These are phyloP conservation scores for Trichophyton simii DNA, from an alignment of 2,329 filamentous ascomycete genomes.

Conservation along the genomic window DNA sequence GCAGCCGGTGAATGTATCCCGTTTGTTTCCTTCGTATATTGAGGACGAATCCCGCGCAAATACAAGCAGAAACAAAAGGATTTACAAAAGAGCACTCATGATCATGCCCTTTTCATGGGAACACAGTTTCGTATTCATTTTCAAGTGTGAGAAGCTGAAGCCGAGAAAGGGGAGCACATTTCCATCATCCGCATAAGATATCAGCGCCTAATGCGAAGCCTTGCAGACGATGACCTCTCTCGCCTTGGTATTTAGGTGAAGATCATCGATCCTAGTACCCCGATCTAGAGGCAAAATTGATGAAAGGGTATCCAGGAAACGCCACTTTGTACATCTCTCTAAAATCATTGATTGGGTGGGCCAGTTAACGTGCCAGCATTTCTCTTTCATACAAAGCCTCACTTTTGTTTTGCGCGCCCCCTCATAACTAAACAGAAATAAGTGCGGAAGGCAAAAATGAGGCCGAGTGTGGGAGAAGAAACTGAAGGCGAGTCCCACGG, in stretches of 20 bases:
- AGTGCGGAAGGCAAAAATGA: not conserved
- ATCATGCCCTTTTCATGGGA: not conserved
- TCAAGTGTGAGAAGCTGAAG: not conserved
- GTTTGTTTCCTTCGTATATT: not conserved
- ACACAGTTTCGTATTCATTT: constrained; percentile 1
- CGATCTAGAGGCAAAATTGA: not conserved
- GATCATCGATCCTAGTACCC: not conserved
- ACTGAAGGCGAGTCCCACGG: not conserved
- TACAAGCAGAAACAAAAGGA: not conserved
- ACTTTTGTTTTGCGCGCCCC: not conserved
- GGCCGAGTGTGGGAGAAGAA: not conserved
- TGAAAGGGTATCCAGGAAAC: not conserved
- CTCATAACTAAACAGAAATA: not conserved
- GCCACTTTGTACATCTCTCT: not conserved
- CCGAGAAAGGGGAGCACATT: not conserved
- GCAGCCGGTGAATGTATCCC: not conserved
- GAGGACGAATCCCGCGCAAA: not conserved
- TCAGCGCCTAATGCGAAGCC: not conserved
- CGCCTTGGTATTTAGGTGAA: not conserved
- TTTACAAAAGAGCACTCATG: not conserved
- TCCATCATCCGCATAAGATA: not conserved
- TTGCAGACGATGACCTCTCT: not conserved
- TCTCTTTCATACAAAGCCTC: not conserved
- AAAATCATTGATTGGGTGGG: not conserved
- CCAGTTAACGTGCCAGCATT: not conserved